Conservation (phyloP, 2,329 filamentous ascomycete genomes). For the Gyromitra esculenta region DNA sequence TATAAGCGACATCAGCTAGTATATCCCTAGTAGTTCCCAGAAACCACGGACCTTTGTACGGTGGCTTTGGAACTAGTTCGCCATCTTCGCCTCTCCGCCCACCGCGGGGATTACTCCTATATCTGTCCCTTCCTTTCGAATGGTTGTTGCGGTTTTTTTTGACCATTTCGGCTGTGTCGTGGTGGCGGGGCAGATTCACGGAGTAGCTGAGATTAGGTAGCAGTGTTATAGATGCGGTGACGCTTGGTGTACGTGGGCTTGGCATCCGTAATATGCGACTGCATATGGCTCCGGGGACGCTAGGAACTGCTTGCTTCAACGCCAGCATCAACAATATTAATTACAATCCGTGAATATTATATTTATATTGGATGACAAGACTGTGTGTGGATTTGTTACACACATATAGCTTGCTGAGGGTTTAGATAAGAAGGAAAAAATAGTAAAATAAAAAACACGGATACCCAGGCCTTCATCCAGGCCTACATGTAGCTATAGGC, state of each 20-base stretch:
- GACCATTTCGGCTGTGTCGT: constrained; percentile 38
- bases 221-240: constrained; percentile 1
- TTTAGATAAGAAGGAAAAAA: no score
- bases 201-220: constrained; percentile 6
- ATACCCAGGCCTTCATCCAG: no score
- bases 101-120: constrained; percentile 43
- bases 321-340: background rate
- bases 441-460: no score
- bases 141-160: constrained; percentile 69
- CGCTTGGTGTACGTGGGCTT: background rate
- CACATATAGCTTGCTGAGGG: background rate
- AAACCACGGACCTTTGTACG: constrained; percentile 55
- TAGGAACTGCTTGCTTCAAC: constrained; percentile 33
- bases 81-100: constrained; percentile 32
- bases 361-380: background rate
- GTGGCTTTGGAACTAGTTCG: constrained; percentile 58
- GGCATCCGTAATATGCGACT: background rate
- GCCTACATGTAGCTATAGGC: no score
- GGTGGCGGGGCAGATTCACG: constrained; percentile 6
- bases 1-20: background rate
- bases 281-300: background rate
- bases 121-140: constrained; percentile 44
- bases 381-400: background rate
- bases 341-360: background rate
- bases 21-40: background rate